Percentiles rank a stretch among this genome's conserved stretches.
phyloP scores from a whole-genome alignment of 768 basidiomycete species.

The Trametopsis cervina region DNA sequence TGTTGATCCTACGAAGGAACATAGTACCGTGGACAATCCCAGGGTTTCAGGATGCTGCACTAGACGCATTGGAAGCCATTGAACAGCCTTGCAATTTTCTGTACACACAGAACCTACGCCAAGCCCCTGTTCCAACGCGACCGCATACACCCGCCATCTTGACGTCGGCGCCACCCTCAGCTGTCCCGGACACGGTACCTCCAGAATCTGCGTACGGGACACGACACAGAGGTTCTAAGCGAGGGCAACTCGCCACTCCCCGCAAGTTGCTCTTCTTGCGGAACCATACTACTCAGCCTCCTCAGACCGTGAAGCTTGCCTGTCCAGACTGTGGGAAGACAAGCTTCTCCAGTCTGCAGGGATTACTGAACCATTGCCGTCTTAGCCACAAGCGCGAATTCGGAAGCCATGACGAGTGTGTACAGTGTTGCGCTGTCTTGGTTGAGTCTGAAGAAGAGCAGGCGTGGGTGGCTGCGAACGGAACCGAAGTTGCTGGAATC shows the following conservation, averaged over 20 bases:
- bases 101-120: constrained; percentile 25
- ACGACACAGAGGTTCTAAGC: constrained; percentile 16
- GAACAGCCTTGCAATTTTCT: constrained; percentile 34
- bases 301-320: constrained; percentile 29
- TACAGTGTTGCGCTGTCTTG: constrained; percentile 35
- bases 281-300: constrained; percentile 23
- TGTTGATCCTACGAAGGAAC: neutral
- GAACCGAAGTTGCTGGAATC: constrained; percentile 34
- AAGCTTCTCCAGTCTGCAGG: constrained; percentile 46
- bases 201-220: constrained; percentile 7
- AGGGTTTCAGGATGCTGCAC: constrained; percentile 31
- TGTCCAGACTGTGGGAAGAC: constrained; percentile 39
- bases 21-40: neutral
- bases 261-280: constrained; percentile 37
- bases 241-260: constrained; percentile 12
- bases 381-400: constrained; percentile 41
- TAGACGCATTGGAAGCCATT: constrained; percentile 35
- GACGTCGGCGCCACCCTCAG: constrained; percentile 14
- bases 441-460: constrained; percentile 28
- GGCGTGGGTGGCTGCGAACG: constrained; percentile 28
- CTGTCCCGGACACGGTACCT: constrained; percentile 20
- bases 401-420: constrained; percentile 46
- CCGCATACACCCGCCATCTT: constrained; percentile 1
- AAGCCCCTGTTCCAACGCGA: constrained; percentile 17
- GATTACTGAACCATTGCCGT: constrained; percentile 46